Evolutionary conservation across 129 eudicot species (phyloP).

Genomic region (sunflower (Helianthus annuus)): DNA sequence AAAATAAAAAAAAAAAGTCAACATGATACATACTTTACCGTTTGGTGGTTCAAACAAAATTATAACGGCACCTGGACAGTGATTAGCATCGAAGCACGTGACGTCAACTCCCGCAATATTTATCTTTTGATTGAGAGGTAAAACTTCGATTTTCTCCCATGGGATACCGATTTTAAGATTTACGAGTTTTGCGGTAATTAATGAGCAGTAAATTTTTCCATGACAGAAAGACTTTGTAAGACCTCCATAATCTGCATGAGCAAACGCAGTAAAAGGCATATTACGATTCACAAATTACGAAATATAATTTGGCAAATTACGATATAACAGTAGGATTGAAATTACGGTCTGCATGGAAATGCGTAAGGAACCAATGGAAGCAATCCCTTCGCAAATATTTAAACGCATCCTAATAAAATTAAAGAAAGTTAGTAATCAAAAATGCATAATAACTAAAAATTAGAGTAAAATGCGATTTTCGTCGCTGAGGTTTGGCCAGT

Average conservation of each 20-base stretch:
- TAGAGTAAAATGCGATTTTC: too few species aligned
- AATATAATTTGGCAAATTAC: not conserved
- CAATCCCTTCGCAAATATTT: slow-evolving; percentile 82
- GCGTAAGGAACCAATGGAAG: slow-evolving; percentile 92
- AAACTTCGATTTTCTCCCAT: slow-evolving; percentile 70
- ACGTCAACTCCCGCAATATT: slow-evolving; percentile 72
- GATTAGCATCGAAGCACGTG: slow-evolving; percentile 97
- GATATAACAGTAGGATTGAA: slow-evolving; percentile 8
- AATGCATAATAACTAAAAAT: not conserved
- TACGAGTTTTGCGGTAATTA: slow-evolving; percentile 83
- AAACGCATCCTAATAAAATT: slow-evolving; percentile 77
- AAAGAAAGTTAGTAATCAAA: slow-evolving; percentile 12
- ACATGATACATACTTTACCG: slow-evolving; percentile 60
- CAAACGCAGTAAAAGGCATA: slow-evolving; percentile 17
- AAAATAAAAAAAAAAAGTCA: not conserved
- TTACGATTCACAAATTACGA: slow-evolving; percentile 4
- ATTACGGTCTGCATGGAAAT: slow-evolving; percentile 96
- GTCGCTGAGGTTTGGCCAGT: too few species aligned
- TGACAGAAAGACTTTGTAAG: slow-evolving; percentile 82
- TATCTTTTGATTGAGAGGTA: slow-evolving; percentile 80
- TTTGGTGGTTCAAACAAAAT: slow-evolving; percentile 84
- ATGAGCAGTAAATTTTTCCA: slow-evolving; percentile 84
- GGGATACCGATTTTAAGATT: slow-evolving; percentile 84
- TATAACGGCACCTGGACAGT: slow-evolving; percentile 90
- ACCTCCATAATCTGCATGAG: slow-evolving; percentile 82